Conservation (phyloP, 75 land plant genomes). For the Selaginella moellendorffii region DNA sequence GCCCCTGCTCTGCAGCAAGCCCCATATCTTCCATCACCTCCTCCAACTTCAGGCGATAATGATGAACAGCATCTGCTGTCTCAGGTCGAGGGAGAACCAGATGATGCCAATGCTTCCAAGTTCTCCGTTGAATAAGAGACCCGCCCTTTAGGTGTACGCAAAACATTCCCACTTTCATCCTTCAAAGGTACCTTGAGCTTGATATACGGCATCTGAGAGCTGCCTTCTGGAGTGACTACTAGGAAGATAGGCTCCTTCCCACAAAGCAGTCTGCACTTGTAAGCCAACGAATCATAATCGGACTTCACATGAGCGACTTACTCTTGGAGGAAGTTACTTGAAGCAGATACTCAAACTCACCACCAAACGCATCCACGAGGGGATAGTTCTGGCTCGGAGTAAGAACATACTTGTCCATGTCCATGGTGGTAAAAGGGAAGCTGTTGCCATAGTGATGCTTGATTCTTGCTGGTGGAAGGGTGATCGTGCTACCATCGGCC, state of each 20-base stretch:
- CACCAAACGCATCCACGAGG: background rate
- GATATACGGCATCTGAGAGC: background rate
- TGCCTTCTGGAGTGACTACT: background rate
- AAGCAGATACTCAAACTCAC: background rate
- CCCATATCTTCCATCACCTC: too few relatives aligned
- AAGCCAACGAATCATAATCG: background rate
- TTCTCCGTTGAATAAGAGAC: too few relatives aligned
- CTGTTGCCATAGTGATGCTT: background rate
- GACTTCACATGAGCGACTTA: background rate
- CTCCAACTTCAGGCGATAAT: too few relatives aligned
- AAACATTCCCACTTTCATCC: too few relatives aligned
- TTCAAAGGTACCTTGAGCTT: background rate
- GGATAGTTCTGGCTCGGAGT: background rate
- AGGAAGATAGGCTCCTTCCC: background rate
- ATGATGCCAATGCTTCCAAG: too few relatives aligned
- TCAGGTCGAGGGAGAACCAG: too few relatives aligned
- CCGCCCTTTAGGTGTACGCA: too few relatives aligned
- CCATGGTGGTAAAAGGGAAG: background rate
- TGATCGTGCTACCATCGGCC: background rate
- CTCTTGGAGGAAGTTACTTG: background rate
- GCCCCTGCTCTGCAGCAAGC: too few relatives aligned
- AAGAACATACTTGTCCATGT: background rate
- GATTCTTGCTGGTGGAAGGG: background rate
- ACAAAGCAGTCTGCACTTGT: background rate
- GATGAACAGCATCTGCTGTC: too few relatives aligned